phyloP scores from a whole-genome alignment of 306 rosid genomes.

The Elaeagnus macrophylla region DNA sequence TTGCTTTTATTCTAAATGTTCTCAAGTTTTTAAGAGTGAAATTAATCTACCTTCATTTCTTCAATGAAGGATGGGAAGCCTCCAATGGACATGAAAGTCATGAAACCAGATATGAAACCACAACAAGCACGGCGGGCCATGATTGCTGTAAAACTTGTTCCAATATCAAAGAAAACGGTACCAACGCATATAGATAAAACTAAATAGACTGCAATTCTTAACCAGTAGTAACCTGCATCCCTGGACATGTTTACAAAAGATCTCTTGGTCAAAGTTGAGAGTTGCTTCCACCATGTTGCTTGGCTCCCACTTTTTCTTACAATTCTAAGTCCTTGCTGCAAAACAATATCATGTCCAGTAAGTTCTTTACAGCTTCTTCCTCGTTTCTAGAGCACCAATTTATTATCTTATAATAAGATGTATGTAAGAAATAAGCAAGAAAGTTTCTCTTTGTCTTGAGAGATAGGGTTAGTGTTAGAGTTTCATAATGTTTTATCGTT shows the following conservation, averaged over 20 bases:
- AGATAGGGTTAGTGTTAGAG: too few species aligned
- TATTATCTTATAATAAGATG: too few species aligned
- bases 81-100: constrained; percentile 93
- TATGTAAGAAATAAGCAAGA: too few species aligned
- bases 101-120: constrained; percentile 76
- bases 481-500: too few species aligned
- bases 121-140: constrained; percentile 84
- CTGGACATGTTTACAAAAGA: constrained; percentile 83
- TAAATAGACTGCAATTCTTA: constrained; percentile 54
- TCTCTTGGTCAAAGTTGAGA: constrained; percentile 55
- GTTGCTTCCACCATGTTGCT: constrained; percentile 81
- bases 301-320: constrained; percentile 39
- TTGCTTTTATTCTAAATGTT: not conserved
- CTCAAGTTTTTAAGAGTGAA: not conserved
- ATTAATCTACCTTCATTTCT: constrained; percentile 67
- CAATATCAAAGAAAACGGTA: constrained; percentile 52
- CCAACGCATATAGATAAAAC: constrained; percentile 67
- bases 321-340: constrained; percentile 40
- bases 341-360: constrained; percentile 1
- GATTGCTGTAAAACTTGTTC: constrained; percentile 50
- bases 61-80: constrained; percentile 95
- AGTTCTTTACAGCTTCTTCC: not conserved
- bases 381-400: too few species aligned
- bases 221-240: constrained; percentile 88
- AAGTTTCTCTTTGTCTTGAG: too few species aligned